phyloP scores from a whole-genome alignment of 768 basidiomycete species.

The Lepiota venenata region DNA sequence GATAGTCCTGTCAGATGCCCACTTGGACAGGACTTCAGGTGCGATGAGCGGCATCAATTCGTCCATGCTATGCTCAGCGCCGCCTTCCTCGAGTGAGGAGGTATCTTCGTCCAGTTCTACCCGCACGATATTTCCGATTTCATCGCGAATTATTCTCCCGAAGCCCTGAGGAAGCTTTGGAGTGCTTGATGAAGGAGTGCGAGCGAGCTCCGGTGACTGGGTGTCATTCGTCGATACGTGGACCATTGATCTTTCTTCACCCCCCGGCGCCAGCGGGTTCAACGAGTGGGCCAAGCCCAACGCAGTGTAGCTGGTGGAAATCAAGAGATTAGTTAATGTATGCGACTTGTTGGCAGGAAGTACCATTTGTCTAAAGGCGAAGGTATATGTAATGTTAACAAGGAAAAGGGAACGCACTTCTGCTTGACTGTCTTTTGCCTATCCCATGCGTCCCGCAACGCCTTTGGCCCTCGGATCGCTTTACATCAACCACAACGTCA shows the following conservation, averaged over 20 bases:
- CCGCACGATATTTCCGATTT: constrained; percentile 67
- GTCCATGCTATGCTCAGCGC: constrained; percentile 33
- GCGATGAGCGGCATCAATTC: constrained; percentile 34
- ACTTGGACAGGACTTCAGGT: constrained; percentile 28
- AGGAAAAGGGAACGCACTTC: constrained; percentile 57
- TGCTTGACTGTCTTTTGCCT: constrained; percentile 82
- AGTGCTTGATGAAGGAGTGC: constrained; percentile 10
- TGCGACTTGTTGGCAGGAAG: too few species aligned
- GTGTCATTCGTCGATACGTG: constrained; percentile 9
- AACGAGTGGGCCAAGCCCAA: constrained; percentile 71
- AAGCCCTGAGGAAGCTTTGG: constrained; percentile 54
- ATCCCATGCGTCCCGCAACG: constrained; percentile 86
- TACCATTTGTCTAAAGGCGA: too few species aligned
- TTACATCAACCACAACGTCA: constrained; percentile 7
- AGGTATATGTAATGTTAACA: too few species aligned
- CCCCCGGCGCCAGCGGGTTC: constrained; percentile 67
- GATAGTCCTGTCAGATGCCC: constrained; percentile 35
- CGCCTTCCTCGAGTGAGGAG: constrained; percentile 24
- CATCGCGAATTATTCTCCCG: constrained; percentile 82
- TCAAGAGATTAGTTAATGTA: background rate
- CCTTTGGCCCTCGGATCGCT: constrained; percentile 82
- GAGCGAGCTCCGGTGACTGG: background rate
- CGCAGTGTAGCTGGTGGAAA: constrained; percentile 59
- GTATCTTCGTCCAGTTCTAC: constrained; percentile 59
- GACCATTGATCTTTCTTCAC: constrained; percentile 45